phyloP scores from a whole-genome alignment of 192 early-diverging fungal genomes.

The Entomortierella chlamydospora region DNA sequence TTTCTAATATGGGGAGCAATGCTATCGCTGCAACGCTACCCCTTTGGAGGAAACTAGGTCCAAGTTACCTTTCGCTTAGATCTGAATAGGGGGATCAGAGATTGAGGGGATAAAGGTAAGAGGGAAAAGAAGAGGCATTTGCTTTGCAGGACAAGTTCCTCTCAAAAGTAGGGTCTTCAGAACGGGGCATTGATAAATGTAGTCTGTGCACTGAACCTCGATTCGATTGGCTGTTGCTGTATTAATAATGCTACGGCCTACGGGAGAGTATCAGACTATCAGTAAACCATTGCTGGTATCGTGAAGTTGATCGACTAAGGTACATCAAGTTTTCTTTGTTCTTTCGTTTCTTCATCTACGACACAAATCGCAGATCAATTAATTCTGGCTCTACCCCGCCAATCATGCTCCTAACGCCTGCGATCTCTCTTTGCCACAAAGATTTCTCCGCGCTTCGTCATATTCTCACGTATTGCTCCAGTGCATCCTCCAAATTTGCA shows the following conservation, averaged over 20 bases:
- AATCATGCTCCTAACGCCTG: constrained; percentile 5
- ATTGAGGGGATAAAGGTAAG: background rate
- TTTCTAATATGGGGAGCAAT: no score
- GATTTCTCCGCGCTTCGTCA: constrained; percentile 15
- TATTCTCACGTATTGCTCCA: constrained; percentile 40
- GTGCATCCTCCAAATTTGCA: constrained; percentile 14
- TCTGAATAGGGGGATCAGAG: no score
- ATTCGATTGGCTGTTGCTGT: no score
- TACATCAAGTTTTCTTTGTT: background rate
- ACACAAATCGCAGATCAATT: constrained; percentile 41
- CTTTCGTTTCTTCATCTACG: constrained; percentile 2
- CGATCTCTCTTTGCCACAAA: constrained; percentile 11
- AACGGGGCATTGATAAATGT: background rate
- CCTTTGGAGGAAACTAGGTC: no score
- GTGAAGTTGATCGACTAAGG: no score
- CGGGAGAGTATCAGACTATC: no score
- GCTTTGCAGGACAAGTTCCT: no score
- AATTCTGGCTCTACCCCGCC: background rate
- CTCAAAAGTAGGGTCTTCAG: no score
- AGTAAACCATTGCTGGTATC: background rate
- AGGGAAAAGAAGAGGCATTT: background rate
- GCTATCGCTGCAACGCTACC: no score
- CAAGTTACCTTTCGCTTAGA: no score
- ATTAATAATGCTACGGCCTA: no score
- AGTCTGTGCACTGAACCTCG: no score